A percentile compares a stretch with the other conserved stretches of the same genome.
phyloP scores from a whole-genome alignment of 2,329 filamentous ascomycete genomes.

The Sarocladiaceae sp. region DNA sequence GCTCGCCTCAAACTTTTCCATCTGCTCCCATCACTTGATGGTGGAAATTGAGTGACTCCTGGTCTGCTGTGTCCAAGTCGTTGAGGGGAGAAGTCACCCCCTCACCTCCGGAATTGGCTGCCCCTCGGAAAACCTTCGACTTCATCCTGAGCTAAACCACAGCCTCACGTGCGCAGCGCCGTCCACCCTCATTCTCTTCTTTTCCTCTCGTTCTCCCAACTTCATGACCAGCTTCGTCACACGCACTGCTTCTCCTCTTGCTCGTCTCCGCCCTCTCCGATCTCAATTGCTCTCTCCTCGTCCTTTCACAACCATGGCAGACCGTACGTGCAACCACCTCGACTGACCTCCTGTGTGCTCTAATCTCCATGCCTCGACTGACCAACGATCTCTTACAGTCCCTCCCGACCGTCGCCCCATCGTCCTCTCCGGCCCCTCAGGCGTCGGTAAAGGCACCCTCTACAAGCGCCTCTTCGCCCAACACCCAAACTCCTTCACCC shows the following conservation, averaged over 20 bases:
- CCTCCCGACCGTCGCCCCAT: conserved; percentile 52
- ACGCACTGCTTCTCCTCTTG: background rate
- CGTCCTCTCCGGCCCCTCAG: conserved; percentile 74
- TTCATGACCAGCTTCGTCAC: conserved; percentile 2
- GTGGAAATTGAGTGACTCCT: too few relatives aligned
- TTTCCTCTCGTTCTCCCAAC: too few relatives aligned
- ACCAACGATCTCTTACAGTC: conserved; percentile 1
- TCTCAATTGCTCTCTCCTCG: background rate
- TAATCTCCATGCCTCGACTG: background rate
- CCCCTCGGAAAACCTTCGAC: too few relatives aligned
- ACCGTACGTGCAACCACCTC: background rate
- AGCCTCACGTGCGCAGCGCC: too few relatives aligned
- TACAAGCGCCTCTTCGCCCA: conserved; percentile 61
- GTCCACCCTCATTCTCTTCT: too few relatives aligned
- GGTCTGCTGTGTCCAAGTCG: too few relatives aligned
- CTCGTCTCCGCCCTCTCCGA: background rate
- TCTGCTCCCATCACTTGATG: too few relatives aligned
- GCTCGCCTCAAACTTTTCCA: background rate
- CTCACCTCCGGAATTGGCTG: too few relatives aligned
- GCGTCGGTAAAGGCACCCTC: conserved; percentile 76
- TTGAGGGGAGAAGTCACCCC: too few relatives aligned
- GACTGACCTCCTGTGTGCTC: background rate
- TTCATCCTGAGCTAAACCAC: too few relatives aligned
- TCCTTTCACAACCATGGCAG: conserved; percentile 3
- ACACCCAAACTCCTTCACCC: conserved; percentile 44